Conservation (phyloP, 257 asterid species). For the Penstemon eatonii region DNA sequence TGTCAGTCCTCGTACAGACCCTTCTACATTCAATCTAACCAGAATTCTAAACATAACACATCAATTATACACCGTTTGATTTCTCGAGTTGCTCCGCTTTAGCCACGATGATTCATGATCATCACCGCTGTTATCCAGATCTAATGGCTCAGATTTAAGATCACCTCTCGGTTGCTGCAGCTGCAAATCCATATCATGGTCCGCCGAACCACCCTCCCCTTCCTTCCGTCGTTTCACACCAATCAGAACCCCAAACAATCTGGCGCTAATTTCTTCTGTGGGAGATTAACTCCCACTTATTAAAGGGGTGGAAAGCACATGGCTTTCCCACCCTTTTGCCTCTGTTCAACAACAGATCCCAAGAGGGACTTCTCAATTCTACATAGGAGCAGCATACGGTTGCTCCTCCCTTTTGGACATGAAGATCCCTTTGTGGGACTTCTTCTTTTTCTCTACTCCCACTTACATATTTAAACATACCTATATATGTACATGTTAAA, state of each 20-base stretch:
- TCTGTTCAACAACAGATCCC: too few relatives aligned
- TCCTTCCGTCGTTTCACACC: slow-evolving; percentile 42
- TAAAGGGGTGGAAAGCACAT: too few relatives aligned
- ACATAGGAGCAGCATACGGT: too few relatives aligned
- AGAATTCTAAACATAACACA: slow-evolving; percentile 7
- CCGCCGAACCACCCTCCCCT: slow-evolving; percentile 32
- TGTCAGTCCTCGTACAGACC: slow-evolving; percentile 32
- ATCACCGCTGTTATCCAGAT: slow-evolving; percentile 30
- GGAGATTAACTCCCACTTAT: too few relatives aligned
- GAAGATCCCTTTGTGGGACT: too few relatives aligned
- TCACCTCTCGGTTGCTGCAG: slow-evolving; percentile 42
- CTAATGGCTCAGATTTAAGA: slow-evolving; percentile 42
- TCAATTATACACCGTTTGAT: slow-evolving; percentile 33
- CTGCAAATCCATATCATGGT: slow-evolving; percentile 39
- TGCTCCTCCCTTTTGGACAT: too few relatives aligned
- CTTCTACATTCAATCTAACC: slow-evolving; percentile 26
- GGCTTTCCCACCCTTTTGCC: too few relatives aligned
- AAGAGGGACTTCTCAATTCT: too few relatives aligned
- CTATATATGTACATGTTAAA: too few relatives aligned
- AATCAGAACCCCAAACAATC: slow-evolving; percentile 44
- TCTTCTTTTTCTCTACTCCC: too few relatives aligned
- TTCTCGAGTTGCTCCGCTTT: slow-evolving; percentile 23
- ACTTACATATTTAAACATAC: too few relatives aligned
- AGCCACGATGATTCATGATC: slow-evolving; percentile 29
- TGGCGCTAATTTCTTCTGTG: slow-evolving; percentile 44